Evolutionary conservation across 140 eudicot species (phyloP), one percentile per base, ranked within the genome.

Genomic region (Ambrosia hybrid): DNA sequence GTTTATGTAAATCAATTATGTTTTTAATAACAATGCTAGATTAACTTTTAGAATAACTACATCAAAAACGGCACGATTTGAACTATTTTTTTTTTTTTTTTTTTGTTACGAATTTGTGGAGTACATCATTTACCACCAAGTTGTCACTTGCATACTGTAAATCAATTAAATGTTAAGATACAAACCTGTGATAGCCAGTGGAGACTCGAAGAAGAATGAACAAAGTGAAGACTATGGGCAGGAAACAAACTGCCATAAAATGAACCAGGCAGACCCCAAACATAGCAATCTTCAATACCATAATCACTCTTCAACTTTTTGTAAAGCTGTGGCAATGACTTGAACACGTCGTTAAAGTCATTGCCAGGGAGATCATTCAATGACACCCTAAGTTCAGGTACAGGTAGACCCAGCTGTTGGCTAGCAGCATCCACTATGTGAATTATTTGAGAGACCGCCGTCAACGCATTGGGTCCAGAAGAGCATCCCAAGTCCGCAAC

Each of bases 171-270:
- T 30, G 34, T 30, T 30, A 30, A 52, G 13, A 8, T 34, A 62
- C 84, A 8, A 30, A 82, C 96, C 95, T 85, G 83, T 70, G 95
- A 90, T 37, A 90, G 85, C 96, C 96, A 90, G 16, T 90, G 95
- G 37, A 90, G 85, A 49, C 91, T 87, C 0, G 89, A 82, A 38
- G 96, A 87, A 55, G 96, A 85, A 84, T 85, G 91, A 16, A 90
- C 85, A 49, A 90, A 87, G 67, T 91, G 95, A 68, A 88, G 81
- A 55, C 81, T 81, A 3, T 57, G 49, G 15, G 15, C 11, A 0
- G 95, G 92, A 43, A 91, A 86, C 62, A 85, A 71, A 30, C 90
- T 75, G 14, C 90, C 87, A 46, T 91, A 85, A 65, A 91, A 91
- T 4, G 90, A 85, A n/a, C 97, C 95, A 1, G 92, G 90, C 15